A percentile compares a stretch with the other conserved stretches of the same genome.
Conservation (phyloP, 495 filamentous ascomycete genomes). For the Podospora pseudoanserina region DNA sequence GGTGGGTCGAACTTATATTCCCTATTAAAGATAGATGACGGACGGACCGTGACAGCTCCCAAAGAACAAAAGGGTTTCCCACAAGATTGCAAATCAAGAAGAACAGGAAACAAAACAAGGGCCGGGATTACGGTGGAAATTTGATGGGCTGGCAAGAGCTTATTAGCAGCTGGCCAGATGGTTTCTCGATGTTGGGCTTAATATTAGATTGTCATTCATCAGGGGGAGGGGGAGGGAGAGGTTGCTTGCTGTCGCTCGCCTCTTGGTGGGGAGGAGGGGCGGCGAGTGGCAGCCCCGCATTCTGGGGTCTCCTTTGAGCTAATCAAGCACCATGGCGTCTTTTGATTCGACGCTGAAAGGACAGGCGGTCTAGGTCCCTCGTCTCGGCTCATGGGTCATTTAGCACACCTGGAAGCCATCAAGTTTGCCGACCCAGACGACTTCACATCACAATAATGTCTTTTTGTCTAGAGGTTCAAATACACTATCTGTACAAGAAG, state of each 20-base stretch:
- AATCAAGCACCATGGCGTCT: constrained; percentile 9
- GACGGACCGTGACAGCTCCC: not conserved
- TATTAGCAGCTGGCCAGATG: not conserved
- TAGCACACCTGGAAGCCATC: not conserved
- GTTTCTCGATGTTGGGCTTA: constrained; percentile 13
- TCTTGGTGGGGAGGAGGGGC: constrained; percentile 20
- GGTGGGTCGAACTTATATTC: not conserved
- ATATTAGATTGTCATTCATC: constrained; percentile 13
- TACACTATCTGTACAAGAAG: constrained; percentile 31
- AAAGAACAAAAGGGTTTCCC: constrained; percentile 2
- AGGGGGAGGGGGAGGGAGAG: not conserved
- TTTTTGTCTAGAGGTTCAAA: constrained; percentile 6
- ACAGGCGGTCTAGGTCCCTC: constrained; percentile 26
- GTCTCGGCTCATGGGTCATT: constrained; percentile 28
- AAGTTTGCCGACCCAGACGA: not conserved
- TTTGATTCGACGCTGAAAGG: constrained; percentile 28
- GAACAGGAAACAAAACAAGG: not conserved
- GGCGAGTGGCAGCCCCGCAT: constrained; percentile 25
- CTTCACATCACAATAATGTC: not conserved
- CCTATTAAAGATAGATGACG: not conserved
- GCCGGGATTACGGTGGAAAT: not conserved
- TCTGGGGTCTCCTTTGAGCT: constrained; percentile 24
- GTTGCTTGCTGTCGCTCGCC: constrained; percentile 12
- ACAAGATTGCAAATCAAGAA: not conserved
- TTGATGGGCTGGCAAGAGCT: not conserved